Evolutionary conservation across 1,284 basidiomycete species (phyloP), one percentile per base, ranked within the genome.

Genomic region (Phellinidium pouzarii): DNA sequence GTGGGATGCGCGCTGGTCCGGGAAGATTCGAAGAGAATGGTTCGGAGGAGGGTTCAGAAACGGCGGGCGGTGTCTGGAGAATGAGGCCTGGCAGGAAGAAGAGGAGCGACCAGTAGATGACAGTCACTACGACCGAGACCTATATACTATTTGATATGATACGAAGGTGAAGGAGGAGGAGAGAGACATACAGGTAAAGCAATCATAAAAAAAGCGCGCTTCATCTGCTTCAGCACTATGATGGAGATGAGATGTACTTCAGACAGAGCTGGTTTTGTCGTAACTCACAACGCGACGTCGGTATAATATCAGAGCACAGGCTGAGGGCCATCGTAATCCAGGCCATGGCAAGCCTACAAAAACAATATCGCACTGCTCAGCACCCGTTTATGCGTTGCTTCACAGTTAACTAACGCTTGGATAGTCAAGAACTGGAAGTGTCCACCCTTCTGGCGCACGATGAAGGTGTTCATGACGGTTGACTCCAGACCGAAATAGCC

Each of bases 371-470:
- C 27, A 26, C 23, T 14, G 23, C 6, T 19, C n/a, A 34, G 25
- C 40, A 14, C 5, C 29, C 42, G 42, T 6, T 0, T 27, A 27
- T 37, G 25, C n/a, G 31, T 40, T 20, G 41, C 34, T 40, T 25
- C 12, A 12, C 20, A 23, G 47, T 26, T 20, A 34, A 65, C 73
- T 37, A 59, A 84, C 87, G 84, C 85, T 67, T 87, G 80, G 55
- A 90, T 86, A 0, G 89, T 91, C 48, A 92, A 67, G 62, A 78
- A 91, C 62, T 84, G 82, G 44, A 75, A 74, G 58, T 82, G 79
- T 0, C 86, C 87, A 19, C 84, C 83, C 57, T 75, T 78, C 60
- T 79, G 78, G 1, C 58, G 57, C 3, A 59, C 52, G 29, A 83
- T 72, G 59, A 66, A 73, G 1, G 61, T 58, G 55, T 72, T 65